Evolutionary conservation across 2,329 filamentous ascomycete species (phyloP).

Genomic region (Pezicula rhizophila): DNA sequence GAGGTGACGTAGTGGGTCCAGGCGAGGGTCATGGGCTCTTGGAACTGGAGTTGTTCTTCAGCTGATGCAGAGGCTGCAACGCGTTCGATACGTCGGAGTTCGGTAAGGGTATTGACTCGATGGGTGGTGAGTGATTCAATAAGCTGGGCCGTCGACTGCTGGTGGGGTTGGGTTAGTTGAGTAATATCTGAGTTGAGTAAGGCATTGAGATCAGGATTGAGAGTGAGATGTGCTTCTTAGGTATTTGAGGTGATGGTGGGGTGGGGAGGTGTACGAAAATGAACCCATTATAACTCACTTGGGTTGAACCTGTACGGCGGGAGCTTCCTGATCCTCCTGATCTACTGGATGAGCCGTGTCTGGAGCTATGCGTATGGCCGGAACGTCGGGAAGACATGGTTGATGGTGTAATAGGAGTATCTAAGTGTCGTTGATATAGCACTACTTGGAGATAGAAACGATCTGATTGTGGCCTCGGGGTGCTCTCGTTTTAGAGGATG

Average conservation of each 20-base stretch:
- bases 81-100: conserved; percentile 66
- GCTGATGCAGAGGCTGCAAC: conserved; percentile 52
- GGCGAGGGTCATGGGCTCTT: conserved; percentile 61
- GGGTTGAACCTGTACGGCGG: conserved; percentile 8
- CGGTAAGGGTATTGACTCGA: conserved; percentile 67
- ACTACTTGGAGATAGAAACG: too few species aligned
- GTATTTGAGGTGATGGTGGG: neutral
- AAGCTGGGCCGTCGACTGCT: conserved; percentile 38
- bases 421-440: too few species aligned
- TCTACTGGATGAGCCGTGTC: conserved; percentile 11
- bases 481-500: neutral
- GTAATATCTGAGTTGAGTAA: neutral
- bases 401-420: neutral
- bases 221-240: neutral
- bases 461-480: neutral
- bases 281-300: conserved; percentile 24
- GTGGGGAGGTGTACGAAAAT: conserved; percentile 21
- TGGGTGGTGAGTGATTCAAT: conserved; percentile 59
- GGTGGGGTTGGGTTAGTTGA: conserved; percentile 6
- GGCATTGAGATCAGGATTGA: neutral
- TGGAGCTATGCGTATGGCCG: conserved; percentile 11
- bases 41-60: conserved; percentile 53
- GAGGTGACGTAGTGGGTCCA: conserved; percentile 69
- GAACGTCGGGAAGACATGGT: conserved; percentile 17
- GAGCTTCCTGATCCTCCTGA: conserved; percentile 13